Base-by-base conservation (phyloP, 1,284 basidiomycete species). In the Cystobasidium sp. region DNA sequence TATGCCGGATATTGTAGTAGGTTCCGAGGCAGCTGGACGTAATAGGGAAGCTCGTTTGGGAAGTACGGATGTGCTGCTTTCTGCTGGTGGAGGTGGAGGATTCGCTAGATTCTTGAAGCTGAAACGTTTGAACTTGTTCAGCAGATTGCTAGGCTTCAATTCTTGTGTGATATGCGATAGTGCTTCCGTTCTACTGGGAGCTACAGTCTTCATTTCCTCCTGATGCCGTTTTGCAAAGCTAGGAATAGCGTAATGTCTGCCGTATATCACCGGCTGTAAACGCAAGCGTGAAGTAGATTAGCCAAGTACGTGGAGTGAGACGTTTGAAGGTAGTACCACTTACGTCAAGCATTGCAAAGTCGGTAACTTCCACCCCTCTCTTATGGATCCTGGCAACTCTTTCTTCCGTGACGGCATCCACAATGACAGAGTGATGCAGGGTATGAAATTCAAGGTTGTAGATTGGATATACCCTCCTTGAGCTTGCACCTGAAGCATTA, bases 401-500 rank as follows among this genome's bases (percentile, higher is more conserved):
- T 41, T 92, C 92, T 77, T 98, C 96, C 0, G 96, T 99, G 94
- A 94, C 77, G 0, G 93, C 93, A 80, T 95, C 93, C 43, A 93
- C 88, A 72, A 97, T 90, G 41, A 90, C 89, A 76, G 95, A 95
- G 10, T 93, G 90, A 85, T 96, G 87, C 73, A 98, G 92, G 77
- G 92, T 93, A 83, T 99, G 95, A 1, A 91, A 92, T 69, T 92
- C 90, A 44, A 98, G 87, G 80, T 96, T 97, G 84, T 97, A 98
- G 16, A 97, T 86, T 0, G 96, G 95, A 62, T 94, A 90, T 78
- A 97, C 94, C 78, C 90, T 89, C 61, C 92, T 86, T 22, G 89
- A 84, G 22, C 85, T 85, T 0, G 88, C 89, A 3, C 87, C 78
- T 12, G 64, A 66, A 10, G 64, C 51, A 49, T 81, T 75, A 46